Conservation (phyloP, 257 asterid genomes). For the Solanum ossicruentum region DNA sequence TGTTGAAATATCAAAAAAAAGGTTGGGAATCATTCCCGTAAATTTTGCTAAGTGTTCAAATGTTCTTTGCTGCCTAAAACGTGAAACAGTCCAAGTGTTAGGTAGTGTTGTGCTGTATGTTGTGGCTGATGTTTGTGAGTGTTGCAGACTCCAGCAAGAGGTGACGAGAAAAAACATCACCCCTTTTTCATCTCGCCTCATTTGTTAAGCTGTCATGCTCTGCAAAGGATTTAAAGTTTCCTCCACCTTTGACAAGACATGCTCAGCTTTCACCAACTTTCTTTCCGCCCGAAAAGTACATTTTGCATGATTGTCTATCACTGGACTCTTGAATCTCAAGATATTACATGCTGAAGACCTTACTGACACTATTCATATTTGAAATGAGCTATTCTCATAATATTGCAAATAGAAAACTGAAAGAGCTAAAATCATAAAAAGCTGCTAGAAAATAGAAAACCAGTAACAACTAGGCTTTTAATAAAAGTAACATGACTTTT, state of each 20-base stretch:
- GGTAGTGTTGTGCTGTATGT: no score
- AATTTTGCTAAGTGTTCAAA: no score
- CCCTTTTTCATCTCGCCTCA: conserved; percentile 49
- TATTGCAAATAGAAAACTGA: neutral
- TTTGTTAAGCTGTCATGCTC: conserved; percentile 67
- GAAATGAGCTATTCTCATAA: neutral
- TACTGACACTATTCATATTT: neutral
- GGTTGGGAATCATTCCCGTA: no score
- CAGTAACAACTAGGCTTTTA: neutral
- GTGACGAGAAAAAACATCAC: no score
- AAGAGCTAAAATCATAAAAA: neutral
- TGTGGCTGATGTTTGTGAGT: no score
- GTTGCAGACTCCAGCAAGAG: no score
- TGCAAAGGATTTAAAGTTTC: conserved; percentile 52
- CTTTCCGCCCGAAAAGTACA: conserved; percentile 52
- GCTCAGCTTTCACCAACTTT: conserved; percentile 62
- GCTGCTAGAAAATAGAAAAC: neutral
- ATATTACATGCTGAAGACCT: neutral
- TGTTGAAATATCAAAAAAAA: no score
- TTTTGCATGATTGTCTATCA: neutral
- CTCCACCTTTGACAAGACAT: conserved; percentile 75
- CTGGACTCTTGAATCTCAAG: neutral
- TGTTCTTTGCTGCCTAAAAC: no score
- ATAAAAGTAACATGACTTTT: neutral
- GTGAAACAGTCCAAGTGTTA: no score